phyloP scores from a whole-genome alignment of 805 yeast genomes.

The Hanseniaspora mollemarum region DNA sequence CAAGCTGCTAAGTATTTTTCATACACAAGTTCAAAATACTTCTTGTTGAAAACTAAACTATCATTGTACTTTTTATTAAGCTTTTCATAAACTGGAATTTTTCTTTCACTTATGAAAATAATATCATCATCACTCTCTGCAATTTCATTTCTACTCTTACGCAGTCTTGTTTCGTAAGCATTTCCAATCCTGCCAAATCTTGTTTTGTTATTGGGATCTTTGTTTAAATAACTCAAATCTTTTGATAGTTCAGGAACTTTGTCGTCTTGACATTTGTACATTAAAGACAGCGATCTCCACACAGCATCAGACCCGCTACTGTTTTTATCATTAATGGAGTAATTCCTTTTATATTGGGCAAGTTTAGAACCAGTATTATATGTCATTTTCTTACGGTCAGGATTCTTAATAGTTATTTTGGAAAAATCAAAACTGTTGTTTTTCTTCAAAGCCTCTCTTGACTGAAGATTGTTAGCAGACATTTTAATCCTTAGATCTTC shows the following conservation, averaged over 20 bases:
- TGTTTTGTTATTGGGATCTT: background rate
- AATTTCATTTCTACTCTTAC: conserved; percentile 1
- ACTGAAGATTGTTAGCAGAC: background rate
- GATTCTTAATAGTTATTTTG: background rate
- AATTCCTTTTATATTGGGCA: background rate
- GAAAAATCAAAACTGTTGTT: background rate
- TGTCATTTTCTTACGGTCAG: background rate
- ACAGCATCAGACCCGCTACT: background rate
- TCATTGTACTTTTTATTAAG: conserved; percentile 19
- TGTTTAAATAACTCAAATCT: background rate
- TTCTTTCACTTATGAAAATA: conserved; percentile 25
- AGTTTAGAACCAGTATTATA: background rate
- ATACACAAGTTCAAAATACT: conserved; percentile 24
- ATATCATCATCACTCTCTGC: conserved; percentile 20
- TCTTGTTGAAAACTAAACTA: conserved; percentile 16
- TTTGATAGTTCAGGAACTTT: background rate
- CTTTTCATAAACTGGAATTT: conserved; percentile 24
- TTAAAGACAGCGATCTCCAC: background rate
- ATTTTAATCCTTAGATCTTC: background rate
- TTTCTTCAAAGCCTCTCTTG: background rate
- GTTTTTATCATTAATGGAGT: background rate
- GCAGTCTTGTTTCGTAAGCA: conserved; percentile 19
- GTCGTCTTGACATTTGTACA: background rate
- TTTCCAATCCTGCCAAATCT: conserved; percentile 18
- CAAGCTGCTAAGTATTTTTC: conserved; percentile 24